A percentile compares a stretch with the other conserved stretches of the same genome.
Conservation (phyloP, 805 yeast genomes). For the Starmerella geochares region DNA sequence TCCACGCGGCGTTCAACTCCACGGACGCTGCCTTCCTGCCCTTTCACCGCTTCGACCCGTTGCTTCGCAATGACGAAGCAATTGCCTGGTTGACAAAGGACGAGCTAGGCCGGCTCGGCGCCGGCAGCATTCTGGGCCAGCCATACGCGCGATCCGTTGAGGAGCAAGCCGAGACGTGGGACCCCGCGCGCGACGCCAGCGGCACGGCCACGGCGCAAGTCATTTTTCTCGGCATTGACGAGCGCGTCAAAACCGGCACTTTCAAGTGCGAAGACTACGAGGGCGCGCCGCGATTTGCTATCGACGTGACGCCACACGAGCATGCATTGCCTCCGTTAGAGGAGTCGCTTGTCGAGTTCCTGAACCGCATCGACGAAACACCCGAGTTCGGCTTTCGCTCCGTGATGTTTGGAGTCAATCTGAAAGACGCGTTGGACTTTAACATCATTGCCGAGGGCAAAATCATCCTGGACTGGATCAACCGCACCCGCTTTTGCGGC, state of each 20-base stretch:
- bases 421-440: slow-evolving; percentile 37
- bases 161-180: slow-evolving; percentile 31
- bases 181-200: slow-evolving; percentile 30
- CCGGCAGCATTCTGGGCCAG: slow-evolving; percentile 31
- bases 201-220: slow-evolving; percentile 26
- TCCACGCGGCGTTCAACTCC: slow-evolving; percentile 38
- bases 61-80: slow-evolving; percentile 18
- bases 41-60: slow-evolving; percentile 28
- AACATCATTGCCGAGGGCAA: slow-evolving; percentile 70
- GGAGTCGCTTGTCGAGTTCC: slow-evolving; percentile 17
- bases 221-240: slow-evolving; percentile 45
- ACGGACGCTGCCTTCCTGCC: slow-evolving; percentile 44
- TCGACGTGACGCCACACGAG: slow-evolving; percentile 27
- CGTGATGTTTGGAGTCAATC: slow-evolving; percentile 16
- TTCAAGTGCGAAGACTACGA: slow-evolving; percentile 20
- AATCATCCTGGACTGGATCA: slow-evolving; percentile 78
- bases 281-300: slow-evolving; percentile 36
- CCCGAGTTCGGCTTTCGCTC: slow-evolving; percentile 14
- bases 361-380: background rate
- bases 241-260: slow-evolving; percentile 25
- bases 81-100: slow-evolving; percentile 29
- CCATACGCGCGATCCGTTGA: slow-evolving; percentile 29
- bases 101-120: slow-evolving; percentile 25
- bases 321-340: slow-evolving; percentile 20
- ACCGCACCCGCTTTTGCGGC: slow-evolving; percentile 65